These are phyloP conservation scores for Hypsizygus ulmarius DNA, from an alignment of 1,284 basidiomycete genomes.

Conservation along the genomic window DNA sequence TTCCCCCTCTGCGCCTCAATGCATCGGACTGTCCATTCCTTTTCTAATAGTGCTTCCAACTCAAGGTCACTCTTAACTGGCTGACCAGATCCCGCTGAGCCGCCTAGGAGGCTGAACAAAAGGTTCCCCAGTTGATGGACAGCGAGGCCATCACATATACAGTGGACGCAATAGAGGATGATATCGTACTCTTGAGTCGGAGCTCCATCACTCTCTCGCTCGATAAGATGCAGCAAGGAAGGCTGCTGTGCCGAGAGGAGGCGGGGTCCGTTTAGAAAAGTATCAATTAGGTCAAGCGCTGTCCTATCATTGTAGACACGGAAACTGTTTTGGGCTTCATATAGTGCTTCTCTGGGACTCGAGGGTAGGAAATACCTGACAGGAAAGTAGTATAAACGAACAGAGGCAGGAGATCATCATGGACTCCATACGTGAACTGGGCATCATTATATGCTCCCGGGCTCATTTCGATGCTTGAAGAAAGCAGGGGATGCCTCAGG, in stretches of 20 bases:
- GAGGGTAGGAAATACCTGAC: background rate
- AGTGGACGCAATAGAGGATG: background rate
- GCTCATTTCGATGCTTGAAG: background rate
- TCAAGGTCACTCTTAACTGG: background rate
- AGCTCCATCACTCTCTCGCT: background rate
- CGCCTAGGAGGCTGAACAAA: background rate
- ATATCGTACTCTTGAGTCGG: background rate
- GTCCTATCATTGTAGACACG: background rate
- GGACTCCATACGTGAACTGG: background rate
- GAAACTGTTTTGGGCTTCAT: background rate
- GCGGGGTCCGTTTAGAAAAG: background rate
- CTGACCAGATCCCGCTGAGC: background rate
- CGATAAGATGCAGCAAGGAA: background rate
- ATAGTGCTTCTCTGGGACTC: background rate
- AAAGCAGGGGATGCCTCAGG: background rate
- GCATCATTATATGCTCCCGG: background rate
- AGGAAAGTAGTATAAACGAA: background rate
- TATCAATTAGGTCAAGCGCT: background rate
- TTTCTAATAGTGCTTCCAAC: background rate
- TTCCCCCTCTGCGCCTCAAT: background rate
- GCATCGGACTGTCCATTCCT: background rate
- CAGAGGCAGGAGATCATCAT: background rate
- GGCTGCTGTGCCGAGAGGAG: background rate
- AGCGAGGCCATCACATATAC: background rate
- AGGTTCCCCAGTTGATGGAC: background rate